Conservation (phyloP, 176 grass and related monocot genomes). For the Oryza meridionalis region DNA sequence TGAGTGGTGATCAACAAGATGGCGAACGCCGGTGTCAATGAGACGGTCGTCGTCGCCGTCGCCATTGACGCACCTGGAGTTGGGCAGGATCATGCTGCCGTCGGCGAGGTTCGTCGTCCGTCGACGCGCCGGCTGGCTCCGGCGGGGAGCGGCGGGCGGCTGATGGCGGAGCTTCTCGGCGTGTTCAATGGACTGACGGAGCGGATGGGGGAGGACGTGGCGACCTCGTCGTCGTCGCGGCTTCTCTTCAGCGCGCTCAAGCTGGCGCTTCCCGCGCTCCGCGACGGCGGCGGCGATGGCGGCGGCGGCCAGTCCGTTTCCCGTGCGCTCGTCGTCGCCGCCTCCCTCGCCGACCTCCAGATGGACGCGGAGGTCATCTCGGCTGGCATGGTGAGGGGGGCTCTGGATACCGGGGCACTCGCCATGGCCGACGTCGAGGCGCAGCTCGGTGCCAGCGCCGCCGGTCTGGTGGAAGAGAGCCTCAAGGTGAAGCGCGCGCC, state of each 20-base stretch:
- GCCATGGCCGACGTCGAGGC: constrained; percentile 70
- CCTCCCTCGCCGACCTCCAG: constrained; percentile 86
- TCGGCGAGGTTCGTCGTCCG: background rate
- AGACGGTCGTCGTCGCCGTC: background rate
- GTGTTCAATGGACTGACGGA: constrained; percentile 81
- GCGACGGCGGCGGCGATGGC: constrained; percentile 36
- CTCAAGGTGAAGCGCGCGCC: constrained; percentile 66
- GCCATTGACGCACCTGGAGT: background rate
- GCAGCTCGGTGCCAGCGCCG: constrained; percentile 59
- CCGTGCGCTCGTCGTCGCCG: constrained; percentile 69
- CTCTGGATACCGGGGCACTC: constrained; percentile 68
- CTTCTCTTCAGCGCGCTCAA: constrained; percentile 84
- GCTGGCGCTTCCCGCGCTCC: constrained; percentile 73
- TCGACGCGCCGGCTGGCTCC: background rate
- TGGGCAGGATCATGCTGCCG: background rate
- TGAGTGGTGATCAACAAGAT: background rate
- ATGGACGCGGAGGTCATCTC: constrained; percentile 99
- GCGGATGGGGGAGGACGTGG: constrained; percentile 72
- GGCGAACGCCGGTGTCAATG: background rate
- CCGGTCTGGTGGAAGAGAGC: constrained; percentile 75
- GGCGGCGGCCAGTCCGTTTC: background rate
- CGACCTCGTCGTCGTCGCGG: constrained; percentile 72
- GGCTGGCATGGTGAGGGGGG: constrained; percentile 77
- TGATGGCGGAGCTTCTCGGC: constrained; percentile 83
- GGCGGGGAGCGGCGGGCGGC: constrained; percentile 63